phyloP scores from a whole-genome alignment of 1,284 basidiomycete genomes.

The Ceratobasidium sp. region DNA sequence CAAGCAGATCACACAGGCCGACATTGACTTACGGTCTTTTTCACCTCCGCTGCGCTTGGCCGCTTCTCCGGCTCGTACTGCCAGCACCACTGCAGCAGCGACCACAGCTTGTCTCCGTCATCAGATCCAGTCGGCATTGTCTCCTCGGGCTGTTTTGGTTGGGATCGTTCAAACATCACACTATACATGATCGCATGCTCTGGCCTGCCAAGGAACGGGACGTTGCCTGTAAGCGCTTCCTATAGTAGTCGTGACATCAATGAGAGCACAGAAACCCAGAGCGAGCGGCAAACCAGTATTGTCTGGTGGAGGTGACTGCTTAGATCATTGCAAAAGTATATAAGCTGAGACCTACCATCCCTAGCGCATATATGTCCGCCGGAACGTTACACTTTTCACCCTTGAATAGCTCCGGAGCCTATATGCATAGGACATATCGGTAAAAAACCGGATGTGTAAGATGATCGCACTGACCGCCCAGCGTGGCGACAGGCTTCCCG shows the following conservation, averaged over 20 bases:
- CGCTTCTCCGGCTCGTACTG: background rate
- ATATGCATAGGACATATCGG: background rate
- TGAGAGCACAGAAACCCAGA: background rate
- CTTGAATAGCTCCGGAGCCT: constrained; percentile 10
- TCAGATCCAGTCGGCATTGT: background rate
- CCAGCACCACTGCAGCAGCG: background rate
- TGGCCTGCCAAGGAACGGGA: background rate
- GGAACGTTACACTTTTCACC: background rate
- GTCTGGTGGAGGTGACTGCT: background rate
- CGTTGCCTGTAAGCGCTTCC: background rate
- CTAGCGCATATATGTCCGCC: constrained; percentile 7
- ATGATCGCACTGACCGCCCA: background rate
- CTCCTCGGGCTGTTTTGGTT: background rate
- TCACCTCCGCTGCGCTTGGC: background rate
- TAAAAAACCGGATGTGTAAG: too few relatives aligned
- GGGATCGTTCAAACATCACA: background rate
- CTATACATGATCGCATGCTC: too few relatives aligned
- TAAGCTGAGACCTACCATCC: background rate
- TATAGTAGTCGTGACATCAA: background rate
- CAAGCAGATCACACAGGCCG: too few relatives aligned
- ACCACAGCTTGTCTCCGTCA: background rate
- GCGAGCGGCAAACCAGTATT: too few relatives aligned
- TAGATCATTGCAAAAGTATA: too few relatives aligned
- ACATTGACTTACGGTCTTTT: background rate
- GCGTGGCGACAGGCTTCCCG: background rate